Conservation (phyloP, 2,329 filamentous ascomycete genomes). For the Monosporascus ibericus region DNA sequence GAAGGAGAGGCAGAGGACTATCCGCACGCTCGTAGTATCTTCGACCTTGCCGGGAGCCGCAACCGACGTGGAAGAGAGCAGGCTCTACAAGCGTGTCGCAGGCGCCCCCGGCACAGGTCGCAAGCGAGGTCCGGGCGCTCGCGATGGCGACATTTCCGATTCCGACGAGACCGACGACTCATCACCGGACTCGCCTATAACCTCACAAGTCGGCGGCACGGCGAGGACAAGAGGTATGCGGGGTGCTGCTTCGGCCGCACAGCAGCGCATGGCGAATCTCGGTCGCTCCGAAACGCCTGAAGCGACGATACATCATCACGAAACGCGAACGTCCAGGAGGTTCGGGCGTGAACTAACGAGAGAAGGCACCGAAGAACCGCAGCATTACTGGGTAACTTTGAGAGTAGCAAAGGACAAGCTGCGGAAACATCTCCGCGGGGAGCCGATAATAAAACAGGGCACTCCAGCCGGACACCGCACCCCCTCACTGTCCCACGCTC, state of each 20-base stretch:
- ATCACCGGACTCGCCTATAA: slow-evolving; percentile 75
- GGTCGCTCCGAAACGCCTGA: slow-evolving; percentile 89
- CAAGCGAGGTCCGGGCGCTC: slow-evolving; percentile 46
- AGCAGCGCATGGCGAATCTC: slow-evolving; percentile 77
- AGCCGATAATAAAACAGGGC: slow-evolving; percentile 37
- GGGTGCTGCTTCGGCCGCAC: slow-evolving; percentile 78
- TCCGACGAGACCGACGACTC: slow-evolving; percentile 91
- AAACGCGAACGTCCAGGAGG: slow-evolving; percentile 62
- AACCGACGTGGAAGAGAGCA: slow-evolving; percentile 71
- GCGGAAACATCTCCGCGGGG: slow-evolving; percentile 52
- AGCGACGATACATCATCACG: slow-evolving; percentile 61
- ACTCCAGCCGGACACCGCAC: slow-evolving; percentile 37
- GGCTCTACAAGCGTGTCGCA: slow-evolving; percentile 74
- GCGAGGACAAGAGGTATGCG: slow-evolving; percentile 83
- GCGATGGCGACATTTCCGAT: slow-evolving; percentile 72
- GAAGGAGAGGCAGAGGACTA: slow-evolving; percentile 88
- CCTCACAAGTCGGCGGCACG: slow-evolving; percentile 68
- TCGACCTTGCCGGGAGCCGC: slow-evolving; percentile 87
- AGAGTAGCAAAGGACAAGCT: slow-evolving; percentile 68
- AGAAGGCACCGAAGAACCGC: slow-evolving; percentile 74
- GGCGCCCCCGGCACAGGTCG: slow-evolving; percentile 47
- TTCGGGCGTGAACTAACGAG: slow-evolving; percentile 56
- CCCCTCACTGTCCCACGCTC: slow-evolving; percentile 39
- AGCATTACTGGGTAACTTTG: slow-evolving; percentile 67
- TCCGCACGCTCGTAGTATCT: slow-evolving; percentile 86